A percentile compares a stretch with the other conserved stretches of the same genome.
Conservation (phyloP, 305 asterid genomes). For the Fraxinus baroniana region DNA sequence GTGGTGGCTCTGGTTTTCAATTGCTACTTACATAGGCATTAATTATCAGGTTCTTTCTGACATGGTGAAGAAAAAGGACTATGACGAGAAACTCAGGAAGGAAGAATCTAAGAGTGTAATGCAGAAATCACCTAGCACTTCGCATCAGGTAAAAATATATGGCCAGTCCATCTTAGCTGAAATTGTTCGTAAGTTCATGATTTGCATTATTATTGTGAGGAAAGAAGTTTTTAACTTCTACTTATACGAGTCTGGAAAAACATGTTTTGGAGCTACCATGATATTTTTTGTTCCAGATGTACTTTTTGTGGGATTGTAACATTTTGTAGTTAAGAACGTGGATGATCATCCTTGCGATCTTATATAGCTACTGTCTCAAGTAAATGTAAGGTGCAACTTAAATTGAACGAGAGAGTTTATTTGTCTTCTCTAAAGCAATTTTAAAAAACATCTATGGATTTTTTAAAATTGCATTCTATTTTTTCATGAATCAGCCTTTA, state of each 20-base stretch:
- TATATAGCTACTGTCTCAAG: not conserved
- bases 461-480: not conserved
- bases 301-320: not conserved
- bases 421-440: not conserved
- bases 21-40: conserved; percentile 29
- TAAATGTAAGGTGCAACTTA: not conserved
- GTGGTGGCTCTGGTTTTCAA: conserved; percentile 20
- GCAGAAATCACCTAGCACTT: conserved; percentile 77
- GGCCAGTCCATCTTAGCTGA: not conserved
- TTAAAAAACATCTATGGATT: not conserved
- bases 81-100: conserved; percentile 88
- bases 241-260: not conserved
- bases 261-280: not conserved
- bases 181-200: conserved; percentile 1
- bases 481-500: conserved; percentile 6
- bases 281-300: not conserved
- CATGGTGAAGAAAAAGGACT: conserved; percentile 89
- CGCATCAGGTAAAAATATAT: conserved; percentile 59
- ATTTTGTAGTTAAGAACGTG: not conserved
- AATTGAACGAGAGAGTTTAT: conserved; percentile 1
- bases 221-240: not conserved
- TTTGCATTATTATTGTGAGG: not conserved
- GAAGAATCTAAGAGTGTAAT: conserved; percentile 76
- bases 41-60: conserved; percentile 85
- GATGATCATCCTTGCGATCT: not conserved